Conservation (phyloP, 768 basidiomycete genomes). For the Leucocoprinus sp. region DNA sequence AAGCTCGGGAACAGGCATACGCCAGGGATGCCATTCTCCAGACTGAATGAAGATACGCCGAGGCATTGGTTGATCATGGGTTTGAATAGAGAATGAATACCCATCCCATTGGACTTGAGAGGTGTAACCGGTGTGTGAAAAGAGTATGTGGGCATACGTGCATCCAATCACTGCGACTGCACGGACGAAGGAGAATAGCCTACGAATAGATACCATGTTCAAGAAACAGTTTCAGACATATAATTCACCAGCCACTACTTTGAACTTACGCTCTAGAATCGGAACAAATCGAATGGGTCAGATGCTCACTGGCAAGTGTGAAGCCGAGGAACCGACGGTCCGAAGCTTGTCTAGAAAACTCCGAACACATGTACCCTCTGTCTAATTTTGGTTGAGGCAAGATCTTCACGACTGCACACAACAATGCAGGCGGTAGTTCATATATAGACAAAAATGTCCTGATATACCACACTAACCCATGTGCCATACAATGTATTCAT, state of each 20-base stretch:
- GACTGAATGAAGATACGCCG: not conserved
- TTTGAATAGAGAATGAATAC: slow-evolving; percentile 1
- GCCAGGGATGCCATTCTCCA: slow-evolving; percentile 1
- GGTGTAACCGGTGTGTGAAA: not conserved
- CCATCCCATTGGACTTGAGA: slow-evolving; percentile 3
- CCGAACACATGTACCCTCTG: no score
- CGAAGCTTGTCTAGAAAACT: no score
- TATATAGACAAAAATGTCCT: no score
- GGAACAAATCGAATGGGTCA: not conserved
- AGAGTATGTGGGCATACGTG: not conserved
- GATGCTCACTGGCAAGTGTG: not conserved
- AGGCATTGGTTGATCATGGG: not conserved
- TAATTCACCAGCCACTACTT: not conserved
- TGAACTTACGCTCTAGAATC: not conserved
- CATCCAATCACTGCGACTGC: not conserved
- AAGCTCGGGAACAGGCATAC: not conserved
- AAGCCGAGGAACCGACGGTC: not conserved
- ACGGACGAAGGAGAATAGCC: not conserved
- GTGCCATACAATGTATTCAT: no score
- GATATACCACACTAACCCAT: no score
- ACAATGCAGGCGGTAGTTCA: no score
- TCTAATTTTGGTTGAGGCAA: no score
- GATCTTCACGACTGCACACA: no score
- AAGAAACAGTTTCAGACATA: not conserved
- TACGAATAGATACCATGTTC: not conserved